phyloP scores from a whole-genome alignment of 2,329 filamentous ascomycete species.

The Aspergillus jensenii region DNA sequence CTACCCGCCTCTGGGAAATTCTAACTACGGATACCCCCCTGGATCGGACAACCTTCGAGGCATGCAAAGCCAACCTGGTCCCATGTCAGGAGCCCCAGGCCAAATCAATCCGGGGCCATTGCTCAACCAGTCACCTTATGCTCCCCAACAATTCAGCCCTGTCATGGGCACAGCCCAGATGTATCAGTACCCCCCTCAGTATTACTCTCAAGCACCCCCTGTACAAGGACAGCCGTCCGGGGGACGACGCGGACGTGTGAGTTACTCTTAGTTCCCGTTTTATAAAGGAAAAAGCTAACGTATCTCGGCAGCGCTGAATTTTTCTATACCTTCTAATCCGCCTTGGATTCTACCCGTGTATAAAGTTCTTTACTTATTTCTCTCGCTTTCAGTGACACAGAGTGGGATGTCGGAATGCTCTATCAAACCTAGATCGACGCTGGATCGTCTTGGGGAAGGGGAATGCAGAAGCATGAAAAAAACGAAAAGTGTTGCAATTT shows the following conservation, averaged over 20 bases:
- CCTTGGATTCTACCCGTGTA: conserved; percentile 36
- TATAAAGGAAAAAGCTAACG: conserved; percentile 14
- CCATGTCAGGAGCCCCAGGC: conserved; percentile 34
- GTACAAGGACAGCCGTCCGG: conserved; percentile 46
- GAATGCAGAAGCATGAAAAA: conserved; percentile 22
- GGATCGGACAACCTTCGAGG: conserved; percentile 39
- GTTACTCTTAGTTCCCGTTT: conserved; percentile 24
- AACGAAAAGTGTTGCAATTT: conserved; percentile 20
- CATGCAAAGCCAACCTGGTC: conserved; percentile 39
- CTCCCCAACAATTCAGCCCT: conserved; percentile 46
- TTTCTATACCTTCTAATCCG: conserved; percentile 27
- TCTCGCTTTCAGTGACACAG: conserved; percentile 25
- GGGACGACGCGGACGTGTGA: conserved; percentile 56
- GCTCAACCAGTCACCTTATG: conserved; percentile 49
- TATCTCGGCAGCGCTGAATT: conserved; percentile 31
- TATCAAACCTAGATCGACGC: conserved; percentile 36
- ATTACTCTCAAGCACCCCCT: conserved; percentile 46
- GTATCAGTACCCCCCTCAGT: conserved; percentile 56
- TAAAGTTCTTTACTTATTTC: conserved; percentile 30
- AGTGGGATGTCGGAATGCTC: conserved; percentile 33
- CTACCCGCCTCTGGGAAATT: conserved; percentile 47
- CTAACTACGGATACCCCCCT: conserved; percentile 46
- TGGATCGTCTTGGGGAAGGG: conserved; percentile 40
- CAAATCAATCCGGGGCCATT: conserved; percentile 45
- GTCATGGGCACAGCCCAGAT: conserved; percentile 44